Evolutionary conservation across 139 green algal genomes (phyloP).

Genomic region (Tetradesmus lagerheimii): DNA sequence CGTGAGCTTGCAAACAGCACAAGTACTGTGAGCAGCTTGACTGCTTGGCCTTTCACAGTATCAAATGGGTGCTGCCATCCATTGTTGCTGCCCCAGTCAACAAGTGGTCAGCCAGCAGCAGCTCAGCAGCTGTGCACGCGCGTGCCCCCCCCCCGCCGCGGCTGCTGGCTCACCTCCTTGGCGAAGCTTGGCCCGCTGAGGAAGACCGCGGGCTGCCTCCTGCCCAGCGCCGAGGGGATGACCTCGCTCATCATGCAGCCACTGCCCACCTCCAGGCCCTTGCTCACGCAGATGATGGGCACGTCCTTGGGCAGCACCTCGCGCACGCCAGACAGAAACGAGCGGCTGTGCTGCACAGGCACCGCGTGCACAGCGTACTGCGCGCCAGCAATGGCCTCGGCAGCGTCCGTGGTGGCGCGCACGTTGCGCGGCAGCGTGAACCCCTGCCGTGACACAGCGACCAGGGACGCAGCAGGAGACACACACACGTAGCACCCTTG

Average conservation of each 20-base stretch:
- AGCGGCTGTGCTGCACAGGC: conserved; percentile 91
- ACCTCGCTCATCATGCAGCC: conserved; percentile 95
- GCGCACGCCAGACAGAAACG: conserved; percentile 85
- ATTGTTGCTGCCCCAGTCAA: no score
- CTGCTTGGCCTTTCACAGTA: no score
- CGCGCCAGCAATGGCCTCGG: conserved; percentile 83
- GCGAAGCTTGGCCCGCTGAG: conserved; percentile 97
- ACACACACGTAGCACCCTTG: no score
- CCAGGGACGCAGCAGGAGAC: no score
- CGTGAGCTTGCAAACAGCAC: no score
- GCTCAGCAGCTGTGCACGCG: background rate
- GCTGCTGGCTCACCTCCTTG: conserved; percentile 76
- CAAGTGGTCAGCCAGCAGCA: background rate
- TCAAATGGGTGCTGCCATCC: no score
- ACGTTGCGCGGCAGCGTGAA: conserved; percentile 91
- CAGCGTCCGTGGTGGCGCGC: conserved; percentile 76
- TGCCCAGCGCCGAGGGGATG: conserved; percentile 86
- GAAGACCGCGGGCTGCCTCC: conserved; percentile 90
- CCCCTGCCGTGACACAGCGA: conserved; percentile 54
- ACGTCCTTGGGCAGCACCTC: conserved; percentile 82
- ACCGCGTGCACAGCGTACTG: conserved; percentile 89
- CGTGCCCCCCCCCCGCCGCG: no score
- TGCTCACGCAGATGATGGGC: conserved; percentile 96
- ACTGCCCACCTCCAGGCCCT: conserved; percentile 82
- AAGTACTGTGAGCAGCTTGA: no score